Evolutionary conservation across 768 basidiomycete species (phyloP).

Genomic region (Tylopilus balloui): DNA sequence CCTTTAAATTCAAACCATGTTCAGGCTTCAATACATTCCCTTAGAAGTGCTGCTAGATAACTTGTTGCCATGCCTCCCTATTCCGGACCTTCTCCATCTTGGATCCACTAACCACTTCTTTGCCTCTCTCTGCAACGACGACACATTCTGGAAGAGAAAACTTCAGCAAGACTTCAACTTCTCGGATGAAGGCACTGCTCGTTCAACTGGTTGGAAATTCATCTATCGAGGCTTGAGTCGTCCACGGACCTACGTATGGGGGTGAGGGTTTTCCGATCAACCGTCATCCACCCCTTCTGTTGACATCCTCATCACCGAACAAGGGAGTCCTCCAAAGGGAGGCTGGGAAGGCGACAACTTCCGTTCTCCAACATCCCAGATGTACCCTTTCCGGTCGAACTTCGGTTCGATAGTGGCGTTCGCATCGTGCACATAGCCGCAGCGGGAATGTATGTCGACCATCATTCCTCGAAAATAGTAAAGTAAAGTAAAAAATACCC

Average conservation of each 20-base stretch:
- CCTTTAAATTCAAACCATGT: conserved; percentile 28
- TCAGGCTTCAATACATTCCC: conserved; percentile 51
- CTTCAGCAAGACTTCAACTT: conserved; percentile 75
- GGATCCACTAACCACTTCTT: conserved; percentile 63
- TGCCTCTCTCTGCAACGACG: conserved; percentile 56
- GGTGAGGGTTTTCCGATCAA: conserved; percentile 40
- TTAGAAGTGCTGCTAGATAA: conserved; percentile 77
- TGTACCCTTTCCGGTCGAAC: conserved; percentile 61
- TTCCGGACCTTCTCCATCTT: conserved; percentile 55
- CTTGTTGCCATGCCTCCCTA: conserved; percentile 52
- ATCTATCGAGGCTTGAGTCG: conserved; percentile 68
- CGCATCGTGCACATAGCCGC: conserved; percentile 72
- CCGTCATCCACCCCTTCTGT: neutral
- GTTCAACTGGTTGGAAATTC: conserved; percentile 73
- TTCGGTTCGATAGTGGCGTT: conserved; percentile 50
- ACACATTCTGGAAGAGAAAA: conserved; percentile 75
- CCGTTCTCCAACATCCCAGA: conserved; percentile 34
- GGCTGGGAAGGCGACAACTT: conserved; percentile 51
- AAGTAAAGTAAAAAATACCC: too few relatives aligned
- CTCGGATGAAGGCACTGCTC: conserved; percentile 62
- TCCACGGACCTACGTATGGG: conserved; percentile 52
- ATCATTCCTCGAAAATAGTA: neutral
- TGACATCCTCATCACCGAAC: conserved; percentile 2
- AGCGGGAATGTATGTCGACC: conserved; percentile 67
- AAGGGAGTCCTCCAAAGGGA: conserved; percentile 58